Base-by-base conservation (phyloP, 345 rosid genomes). In the Raphanus raphanistrum region DNA sequence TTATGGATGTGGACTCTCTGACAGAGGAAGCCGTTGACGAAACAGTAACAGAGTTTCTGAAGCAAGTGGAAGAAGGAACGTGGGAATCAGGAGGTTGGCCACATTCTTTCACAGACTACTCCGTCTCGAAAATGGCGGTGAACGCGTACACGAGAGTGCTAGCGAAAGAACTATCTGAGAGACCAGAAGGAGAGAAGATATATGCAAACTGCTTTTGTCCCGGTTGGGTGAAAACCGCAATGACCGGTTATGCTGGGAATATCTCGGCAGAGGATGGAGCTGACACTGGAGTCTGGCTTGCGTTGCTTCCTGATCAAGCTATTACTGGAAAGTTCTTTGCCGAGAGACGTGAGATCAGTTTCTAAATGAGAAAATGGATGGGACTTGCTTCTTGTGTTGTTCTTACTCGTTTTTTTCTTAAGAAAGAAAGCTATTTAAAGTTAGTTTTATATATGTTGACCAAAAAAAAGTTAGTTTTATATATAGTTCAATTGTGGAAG, bases 51-150 rank as follows among this genome's bases (percentile, higher is more conserved):
- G 88, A 81, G 72, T 95, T 95, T 84, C 77, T 92, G 12, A 78
- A 88, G 69, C 96, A 92, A 84, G 97, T 89, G 29, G 94, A 92
- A 55, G 90, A 87, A 25, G 90, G 88, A 29, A 85, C 85, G 2
- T 94, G 97, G 97, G 66, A 78, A 29, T 86, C 92, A 11, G 96
- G 94, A 38, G 98, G 97, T 11, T 95, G 99, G 99, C 99, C 99
- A 68, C 87, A 89, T 76, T 72, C 74, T 2, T 84, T 81, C 78
- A 95, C 98, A 0, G 98, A 92, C 83, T 95, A 92, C 80, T 85
- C 99, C 0, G 45, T 95, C 41, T 92, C 99, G 1, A 95, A 95
- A 79, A 96, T 95, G 70, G 99, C 90, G 1, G 98, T 95, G 27
- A 95, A 91, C 67, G 82, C 90, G 33, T 89, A 78, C 84, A 92